Evolutionary conservation across 2,329 filamentous ascomycete genomes (phyloP), one percentile per base, ranked within the genome.

Genomic region (Coniochaeta prunicola): DNA sequence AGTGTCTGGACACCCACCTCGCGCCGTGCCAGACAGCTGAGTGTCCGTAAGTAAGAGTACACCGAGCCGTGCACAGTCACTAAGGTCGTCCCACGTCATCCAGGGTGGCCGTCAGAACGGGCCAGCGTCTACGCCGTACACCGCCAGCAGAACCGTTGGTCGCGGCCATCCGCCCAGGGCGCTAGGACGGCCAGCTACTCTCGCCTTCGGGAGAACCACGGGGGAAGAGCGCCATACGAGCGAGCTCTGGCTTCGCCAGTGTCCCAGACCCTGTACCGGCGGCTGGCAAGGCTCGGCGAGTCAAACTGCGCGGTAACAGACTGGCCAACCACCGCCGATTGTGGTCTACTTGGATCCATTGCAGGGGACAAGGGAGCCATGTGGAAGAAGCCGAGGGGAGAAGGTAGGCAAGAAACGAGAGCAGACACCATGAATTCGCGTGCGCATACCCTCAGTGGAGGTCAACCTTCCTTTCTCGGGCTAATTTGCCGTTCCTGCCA

Each of bases 81-180:
- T n/a, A 33, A 34, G 17, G 30, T 26, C 4, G 45, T 21, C 17
- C 53, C 53, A 55, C 53, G 33, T 36, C 53, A 55, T 50, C 45
- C 45, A 50, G n/a, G 21, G 24, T 33, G 53, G 53, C 53, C 53
- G 53, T 31, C 53, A 24, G 17, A 55, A 33, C 10, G 21, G 53
- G 53, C 53, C 53, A 55, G 53, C 53, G 53, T 55, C 33, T 55
- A 55, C 15, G 53, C 28, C 53, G 53, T 36, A 55, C 53, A 31
- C 53, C 30, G 19, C 15, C 30, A 7, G 53, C 17, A 19, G n/a
- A 50, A 50, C 45, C 45, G 45, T 50, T 50, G 45, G 45, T 30
- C 45, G 45, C 21, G 45, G 45, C 21, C 45, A 8, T 30, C n/a
- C 30, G 45, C 45, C 45, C 45, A 50, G 45, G 45, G 45, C 45